These are phyloP conservation scores for Neopestalotiopsis clavispora DNA, from an alignment of 2,329 filamentous ascomycete genomes.

Conservation along the genomic window DNA sequence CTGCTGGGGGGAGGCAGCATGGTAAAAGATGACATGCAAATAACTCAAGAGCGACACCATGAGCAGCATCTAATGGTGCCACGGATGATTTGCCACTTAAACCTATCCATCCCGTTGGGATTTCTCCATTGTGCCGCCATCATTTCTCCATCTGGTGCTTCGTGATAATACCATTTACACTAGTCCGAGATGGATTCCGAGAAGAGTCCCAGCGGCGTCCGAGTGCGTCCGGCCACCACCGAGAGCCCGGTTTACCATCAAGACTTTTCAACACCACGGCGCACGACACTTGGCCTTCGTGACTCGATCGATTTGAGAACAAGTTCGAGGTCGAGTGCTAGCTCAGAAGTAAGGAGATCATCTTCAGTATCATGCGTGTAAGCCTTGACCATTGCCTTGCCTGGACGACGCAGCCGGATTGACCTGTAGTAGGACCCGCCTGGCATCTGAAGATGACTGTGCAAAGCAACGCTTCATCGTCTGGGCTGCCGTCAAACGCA, in stretches of 20 bases:
- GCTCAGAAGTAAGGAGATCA: constrained; percentile 28
- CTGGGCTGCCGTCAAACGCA: constrained; percentile 61
- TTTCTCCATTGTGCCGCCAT: not conserved
- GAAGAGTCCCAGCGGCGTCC: constrained; percentile 18
- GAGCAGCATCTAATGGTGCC: constrained; percentile 9
- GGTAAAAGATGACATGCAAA: constrained; percentile 16
- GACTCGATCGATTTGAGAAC: constrained; percentile 26
- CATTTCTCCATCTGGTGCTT: not conserved
- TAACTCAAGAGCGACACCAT: constrained; percentile 12
- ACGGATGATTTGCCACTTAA: constrained; percentile 4
- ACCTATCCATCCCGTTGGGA: constrained; percentile 4
- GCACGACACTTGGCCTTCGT: constrained; percentile 22
- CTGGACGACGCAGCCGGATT: constrained; percentile 22
- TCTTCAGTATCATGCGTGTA: constrained; percentile 36
- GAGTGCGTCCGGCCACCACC: constrained; percentile 14
- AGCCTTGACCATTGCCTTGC: constrained; percentile 21
- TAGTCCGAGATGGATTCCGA: constrained; percentile 14
- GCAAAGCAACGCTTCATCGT: constrained; percentile 59
- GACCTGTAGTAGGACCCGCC: constrained; percentile 44
- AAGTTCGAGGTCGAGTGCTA: constrained; percentile 30
- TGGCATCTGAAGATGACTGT: constrained; percentile 53
- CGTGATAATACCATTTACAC: not conserved
- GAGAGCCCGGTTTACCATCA: constrained; percentile 24
- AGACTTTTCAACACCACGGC: constrained; percentile 30
- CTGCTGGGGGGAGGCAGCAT: constrained; percentile 10